These are phyloP conservation scores for Epichloe bromicola DNA, from an alignment of 2,329 filamentous ascomycete genomes.

Conservation along the genomic window DNA sequence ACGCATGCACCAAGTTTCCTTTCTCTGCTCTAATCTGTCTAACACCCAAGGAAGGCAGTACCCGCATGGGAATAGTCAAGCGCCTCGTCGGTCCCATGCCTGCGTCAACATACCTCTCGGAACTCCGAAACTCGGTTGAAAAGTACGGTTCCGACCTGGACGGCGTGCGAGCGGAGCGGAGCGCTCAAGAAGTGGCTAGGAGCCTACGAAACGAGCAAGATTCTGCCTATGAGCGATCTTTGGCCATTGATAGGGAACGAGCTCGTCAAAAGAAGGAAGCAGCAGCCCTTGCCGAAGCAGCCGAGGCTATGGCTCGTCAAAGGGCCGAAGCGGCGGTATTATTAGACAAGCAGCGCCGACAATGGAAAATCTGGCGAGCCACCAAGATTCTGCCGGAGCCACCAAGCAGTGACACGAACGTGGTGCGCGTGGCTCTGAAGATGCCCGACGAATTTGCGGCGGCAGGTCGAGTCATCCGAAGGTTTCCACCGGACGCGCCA, in stretches of 20 bases:
- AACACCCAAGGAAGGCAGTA: conserved; percentile 70
- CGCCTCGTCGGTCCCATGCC: conserved; percentile 62
- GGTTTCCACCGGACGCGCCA: conserved; percentile 54
- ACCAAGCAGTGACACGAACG: conserved; percentile 43
- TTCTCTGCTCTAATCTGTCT: conserved; percentile 79
- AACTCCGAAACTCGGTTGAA: conserved; percentile 59
- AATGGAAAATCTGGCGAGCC: conserved; percentile 75
- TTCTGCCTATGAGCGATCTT: conserved; percentile 80
- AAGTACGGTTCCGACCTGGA: conserved; percentile 66
- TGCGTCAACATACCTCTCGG: conserved; percentile 57
- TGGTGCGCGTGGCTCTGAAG: conserved; percentile 58
- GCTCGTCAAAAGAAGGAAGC: conserved; percentile 65
- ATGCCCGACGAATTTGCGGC: conserved; percentile 42
- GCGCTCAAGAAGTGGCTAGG: conserved; percentile 69
- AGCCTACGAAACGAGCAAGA: conserved; percentile 80
- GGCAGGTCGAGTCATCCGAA: conserved; percentile 63
- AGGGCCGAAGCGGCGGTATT: conserved; percentile 47
- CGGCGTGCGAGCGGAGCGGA: conserved; percentile 59
- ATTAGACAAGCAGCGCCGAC: conserved; percentile 32
- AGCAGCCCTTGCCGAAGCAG: conserved; percentile 55
- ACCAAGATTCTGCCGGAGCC: conserved; percentile 58
- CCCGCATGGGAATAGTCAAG: conserved; percentile 81
- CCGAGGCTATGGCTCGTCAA: conserved; percentile 46
- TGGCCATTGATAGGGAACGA: conserved; percentile 79
- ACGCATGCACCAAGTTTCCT: conserved; percentile 85